A percentile compares a stretch with the other conserved stretches of the same genome.
These are phyloP conservation scores for Angophora floribunda DNA, from an alignment of 345 rosid species.

Conservation along the genomic window DNA sequence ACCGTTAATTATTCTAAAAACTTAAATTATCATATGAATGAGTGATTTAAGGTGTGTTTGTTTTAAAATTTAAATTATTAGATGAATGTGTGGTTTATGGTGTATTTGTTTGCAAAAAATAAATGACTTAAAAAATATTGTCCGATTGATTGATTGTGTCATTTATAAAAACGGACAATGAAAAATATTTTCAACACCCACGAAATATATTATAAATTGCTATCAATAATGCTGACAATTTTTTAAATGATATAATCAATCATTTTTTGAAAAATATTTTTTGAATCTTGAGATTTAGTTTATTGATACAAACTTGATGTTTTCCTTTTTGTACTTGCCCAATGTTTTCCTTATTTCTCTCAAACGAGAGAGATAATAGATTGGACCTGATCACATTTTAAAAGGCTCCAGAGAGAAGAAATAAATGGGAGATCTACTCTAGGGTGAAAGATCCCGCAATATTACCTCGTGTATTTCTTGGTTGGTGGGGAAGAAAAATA, in stretches of 20 bases:
- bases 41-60: background rate
- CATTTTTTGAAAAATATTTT: background rate
- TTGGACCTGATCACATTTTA: too few species aligned
- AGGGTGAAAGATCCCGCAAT: too few species aligned
- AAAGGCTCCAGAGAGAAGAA: too few species aligned
- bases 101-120: rapidly evolving
- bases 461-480: too few species aligned
- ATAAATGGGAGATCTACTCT: too few species aligned
- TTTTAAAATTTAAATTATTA: too few species aligned
- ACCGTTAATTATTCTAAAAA: background rate
- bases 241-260: background rate
- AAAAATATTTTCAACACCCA: background rate
- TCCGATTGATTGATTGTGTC: background rate
- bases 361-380: background rate
- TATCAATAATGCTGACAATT: background rate
- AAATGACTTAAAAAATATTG: too few species aligned
- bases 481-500: too few species aligned
- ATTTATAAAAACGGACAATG: too few species aligned
- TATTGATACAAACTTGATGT: background rate
- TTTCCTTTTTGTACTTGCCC: background rate
- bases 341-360: background rate
- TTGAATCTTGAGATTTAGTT: background rate
- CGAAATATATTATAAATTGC: too few species aligned
- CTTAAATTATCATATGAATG: background rate
- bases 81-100: background rate